Evolutionary conservation across 257 asterid species (phyloP).

Genomic region (Solanum pinnatisectum): DNA sequence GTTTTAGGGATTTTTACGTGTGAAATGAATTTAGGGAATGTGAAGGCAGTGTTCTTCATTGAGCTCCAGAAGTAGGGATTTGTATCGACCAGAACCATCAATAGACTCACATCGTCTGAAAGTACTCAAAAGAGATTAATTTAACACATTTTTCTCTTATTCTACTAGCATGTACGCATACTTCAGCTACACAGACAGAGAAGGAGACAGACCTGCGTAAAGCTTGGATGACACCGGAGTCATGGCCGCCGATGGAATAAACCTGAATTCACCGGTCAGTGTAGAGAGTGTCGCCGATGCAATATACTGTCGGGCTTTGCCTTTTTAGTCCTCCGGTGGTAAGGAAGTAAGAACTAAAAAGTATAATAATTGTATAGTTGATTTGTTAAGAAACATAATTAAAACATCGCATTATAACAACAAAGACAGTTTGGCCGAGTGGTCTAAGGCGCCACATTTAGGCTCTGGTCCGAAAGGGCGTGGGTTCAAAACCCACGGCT

Average conservation of each 20-base stretch:
- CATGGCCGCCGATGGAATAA: background rate
- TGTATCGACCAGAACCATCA: constrained; percentile 73
- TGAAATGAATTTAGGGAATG: constrained; percentile 63
- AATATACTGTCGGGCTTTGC: background rate
- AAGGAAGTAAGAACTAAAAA: background rate
- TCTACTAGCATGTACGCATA: background rate
- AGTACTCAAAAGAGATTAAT: background rate
- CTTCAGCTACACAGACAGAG: background rate
- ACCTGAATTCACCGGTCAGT: background rate
- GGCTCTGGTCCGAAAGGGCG: constrained; percentile 99
- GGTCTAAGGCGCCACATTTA: constrained; percentile 99
- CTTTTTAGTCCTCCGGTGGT: background rate
- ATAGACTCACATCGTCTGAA: constrained; percentile 80
- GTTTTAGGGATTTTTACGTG: constrained; percentile 33
- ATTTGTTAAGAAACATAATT: background rate
- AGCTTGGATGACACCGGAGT: constrained; percentile 5
- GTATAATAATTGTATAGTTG: too few relatives aligned
- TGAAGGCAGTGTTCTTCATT: constrained; percentile 29
- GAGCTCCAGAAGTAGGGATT: constrained; percentile 90
- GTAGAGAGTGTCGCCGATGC: background rate
- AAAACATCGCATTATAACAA: fast-evolving
- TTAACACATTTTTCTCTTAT: background rate
- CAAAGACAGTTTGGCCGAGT: constrained; percentile 96
- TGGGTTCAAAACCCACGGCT: constrained; percentile 99
- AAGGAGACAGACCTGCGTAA: background rate